Base-by-base conservation (phyloP, 1,284 basidiomycete species). In the Puccinia novopanici region DNA sequence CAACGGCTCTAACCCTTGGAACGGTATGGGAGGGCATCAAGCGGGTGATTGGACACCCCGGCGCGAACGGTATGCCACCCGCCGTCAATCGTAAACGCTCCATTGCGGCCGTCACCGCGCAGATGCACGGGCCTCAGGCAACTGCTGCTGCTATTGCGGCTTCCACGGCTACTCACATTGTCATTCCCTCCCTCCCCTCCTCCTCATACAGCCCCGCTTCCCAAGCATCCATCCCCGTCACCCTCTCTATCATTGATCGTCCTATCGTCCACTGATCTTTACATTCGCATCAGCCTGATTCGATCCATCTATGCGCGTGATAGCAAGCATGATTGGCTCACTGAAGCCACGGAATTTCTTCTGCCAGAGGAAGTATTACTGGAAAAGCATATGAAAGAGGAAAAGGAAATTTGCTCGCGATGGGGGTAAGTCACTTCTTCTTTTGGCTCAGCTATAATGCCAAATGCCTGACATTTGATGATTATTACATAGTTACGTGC, bases 341-440 rank as follows among this genome's bases (percentile, higher is more conserved):
- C 80, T 27, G 82, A 83, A 48, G 74, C 82, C 40, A 50, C 80
- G 3, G 67, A 82, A 63, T 81, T 83, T 27, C 81, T 83, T 15
- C 81, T 83, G 71, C 83, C 83, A 2, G 84, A 85, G 63, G 84
- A 85, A 61, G 71, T 82, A 50, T 82, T 83, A 80, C 78, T 83
- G 75, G 84, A 84, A 57, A 83, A 83, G 3, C 84, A 83, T 82
- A 82, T 83, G 82, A 82, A 81, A 54, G 84, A 84, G 70, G 87
- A 87, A 82, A 84, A 86, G 75, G 87, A 87, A 82, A 83, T 87
- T 54, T 81, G 84, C 57, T 84, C 84, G 15, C 82, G 86, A n/a
- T 86, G 84, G 83, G 86, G 86, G 9, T 86, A 85, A 82, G 82
- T 86, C 13, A 27, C 10, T 19, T 65, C 37, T 74, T 4, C 17